phyloP scores from a whole-genome alignment of 129 eudicot genomes.

The Smallanthus sonchifolius region DNA sequence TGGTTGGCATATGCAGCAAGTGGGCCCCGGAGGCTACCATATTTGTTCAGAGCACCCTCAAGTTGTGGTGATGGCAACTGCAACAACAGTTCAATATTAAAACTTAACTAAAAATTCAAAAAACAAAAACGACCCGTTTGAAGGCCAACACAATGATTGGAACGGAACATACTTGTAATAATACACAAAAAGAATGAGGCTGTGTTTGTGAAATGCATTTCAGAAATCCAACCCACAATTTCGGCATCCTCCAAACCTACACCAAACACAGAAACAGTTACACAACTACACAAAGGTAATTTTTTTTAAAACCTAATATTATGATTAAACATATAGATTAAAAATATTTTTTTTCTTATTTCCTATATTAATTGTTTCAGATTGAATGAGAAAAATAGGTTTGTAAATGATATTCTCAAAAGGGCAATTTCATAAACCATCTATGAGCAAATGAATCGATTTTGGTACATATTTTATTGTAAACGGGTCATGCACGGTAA shows the following conservation, averaged over 20 bases:
- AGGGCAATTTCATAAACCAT: background rate
- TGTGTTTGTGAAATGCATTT: conserved; percentile 94
- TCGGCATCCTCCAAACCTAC: conserved; percentile 93
- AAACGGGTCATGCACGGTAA: background rate
- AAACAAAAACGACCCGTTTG: background rate
- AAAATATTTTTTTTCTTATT: background rate
- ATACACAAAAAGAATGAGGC: conserved; percentile 84
- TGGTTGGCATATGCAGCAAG: conserved; percentile 82
- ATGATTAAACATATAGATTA: background rate
- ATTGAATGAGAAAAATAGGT: background rate
- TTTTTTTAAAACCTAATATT: background rate
- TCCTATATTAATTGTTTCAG: background rate
- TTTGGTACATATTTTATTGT: background rate
- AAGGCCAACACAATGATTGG: background rate
- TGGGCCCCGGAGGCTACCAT: conserved; percentile 57
- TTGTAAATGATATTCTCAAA: background rate
- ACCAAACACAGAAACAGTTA: conserved; percentile 19
- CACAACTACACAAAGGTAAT: background rate
- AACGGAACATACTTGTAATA: conserved; percentile 61
- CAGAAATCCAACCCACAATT: conserved; percentile 89
- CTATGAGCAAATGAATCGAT: background rate
- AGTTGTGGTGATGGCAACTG: conserved; percentile 94
- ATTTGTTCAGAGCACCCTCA: conserved; percentile 80
- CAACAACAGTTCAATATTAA: conserved; percentile 24
- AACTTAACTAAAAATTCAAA: background rate